phyloP scores from a whole-genome alignment of 495 filamentous ascomycete species.

The Pseudomonodictys pantanalensis region DNA sequence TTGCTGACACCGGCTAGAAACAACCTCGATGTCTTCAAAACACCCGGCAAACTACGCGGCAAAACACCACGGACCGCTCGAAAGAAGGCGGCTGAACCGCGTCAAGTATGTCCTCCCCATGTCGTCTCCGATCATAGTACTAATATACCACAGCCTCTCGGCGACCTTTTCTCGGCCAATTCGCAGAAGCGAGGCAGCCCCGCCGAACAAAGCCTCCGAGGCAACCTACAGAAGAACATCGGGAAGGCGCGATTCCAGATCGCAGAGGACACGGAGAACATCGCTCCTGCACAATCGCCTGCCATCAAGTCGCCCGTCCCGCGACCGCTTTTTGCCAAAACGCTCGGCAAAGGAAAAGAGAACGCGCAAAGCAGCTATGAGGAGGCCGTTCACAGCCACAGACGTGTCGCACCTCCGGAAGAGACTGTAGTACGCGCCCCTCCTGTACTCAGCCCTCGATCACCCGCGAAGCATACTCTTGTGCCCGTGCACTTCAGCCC shows the following conservation, averaged over 20 bases:
- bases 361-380: constrained; percentile 5
- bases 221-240: constrained; percentile 27
- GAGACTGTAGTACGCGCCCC: too few relatives aligned
- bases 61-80: constrained; percentile 85
- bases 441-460: too few relatives aligned
- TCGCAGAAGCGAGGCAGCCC: constrained; percentile 35
- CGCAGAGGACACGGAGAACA: constrained; percentile 21
- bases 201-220: constrained; percentile 25
- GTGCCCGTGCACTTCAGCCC: neutral
- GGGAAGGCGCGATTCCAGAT: constrained; percentile 36
- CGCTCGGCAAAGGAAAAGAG: constrained; percentile 17
- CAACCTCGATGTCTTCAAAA: constrained; percentile 91
- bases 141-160: constrained; percentile 61
- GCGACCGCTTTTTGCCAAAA: constrained; percentile 5
- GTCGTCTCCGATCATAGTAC: neutral
- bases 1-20: constrained; percentile 52
- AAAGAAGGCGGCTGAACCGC: constrained; percentile 62
- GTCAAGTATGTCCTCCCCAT: constrained; percentile 55
- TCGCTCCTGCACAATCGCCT: constrained; percentile 9
- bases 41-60: constrained; percentile 87
- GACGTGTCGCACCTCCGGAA: neutral
- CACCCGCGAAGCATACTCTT: too few relatives aligned
- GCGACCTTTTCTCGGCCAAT: constrained; percentile 72
- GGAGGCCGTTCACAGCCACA: neutral
- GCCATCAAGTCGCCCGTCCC: constrained; percentile 2